Conservation (phyloP, 1,284 basidiomycete species). For the Ganoderma lucidum region DNA sequence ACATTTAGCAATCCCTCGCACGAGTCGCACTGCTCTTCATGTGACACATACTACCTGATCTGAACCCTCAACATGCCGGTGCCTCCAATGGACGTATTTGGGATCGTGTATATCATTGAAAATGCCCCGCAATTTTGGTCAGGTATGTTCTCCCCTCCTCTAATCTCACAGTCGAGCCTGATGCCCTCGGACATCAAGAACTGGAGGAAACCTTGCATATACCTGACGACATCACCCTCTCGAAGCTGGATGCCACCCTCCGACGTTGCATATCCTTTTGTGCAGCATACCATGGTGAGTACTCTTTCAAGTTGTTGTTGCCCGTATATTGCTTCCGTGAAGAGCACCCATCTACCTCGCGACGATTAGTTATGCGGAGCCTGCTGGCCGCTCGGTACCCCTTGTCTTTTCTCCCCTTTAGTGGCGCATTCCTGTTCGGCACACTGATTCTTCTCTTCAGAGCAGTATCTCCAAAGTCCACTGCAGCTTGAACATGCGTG, state of each 20-base stretch:
- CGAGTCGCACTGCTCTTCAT: not conserved
- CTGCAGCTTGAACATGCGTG: slow-evolving; percentile 87
- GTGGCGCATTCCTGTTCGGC: not conserved
- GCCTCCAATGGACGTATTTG: slow-evolving; percentile 51
- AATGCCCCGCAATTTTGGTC: slow-evolving; percentile 88
- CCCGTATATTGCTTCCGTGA: not conserved
- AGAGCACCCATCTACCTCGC: not conserved
- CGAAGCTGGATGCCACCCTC: slow-evolving; percentile 80
- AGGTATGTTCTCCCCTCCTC: slow-evolving; percentile 58
- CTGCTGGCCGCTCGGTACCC: not conserved
- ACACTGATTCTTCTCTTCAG: slow-evolving; percentile 47
- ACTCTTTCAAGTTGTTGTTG: not conserved
- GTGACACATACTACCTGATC: not conserved
- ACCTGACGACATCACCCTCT: slow-evolving; percentile 72
- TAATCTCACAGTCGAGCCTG: slow-evolving; percentile 1
- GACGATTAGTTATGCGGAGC: not conserved
- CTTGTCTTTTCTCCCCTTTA: slow-evolving; percentile 10
- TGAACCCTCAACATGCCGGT: slow-evolving; percentile 16
- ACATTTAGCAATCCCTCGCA: not conserved
- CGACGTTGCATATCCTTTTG: slow-evolving; percentile 81
- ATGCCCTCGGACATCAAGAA: slow-evolving; percentile 55
- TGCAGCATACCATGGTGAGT: slow-evolving; percentile 85
- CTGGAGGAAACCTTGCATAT: slow-evolving; percentile 83
- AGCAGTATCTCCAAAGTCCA: slow-evolving; percentile 82
- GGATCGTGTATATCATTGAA: slow-evolving; percentile 83